Base-by-base conservation (phyloP, 2,329 filamentous ascomycete species). In the Raffaelea ambrosiae region DNA sequence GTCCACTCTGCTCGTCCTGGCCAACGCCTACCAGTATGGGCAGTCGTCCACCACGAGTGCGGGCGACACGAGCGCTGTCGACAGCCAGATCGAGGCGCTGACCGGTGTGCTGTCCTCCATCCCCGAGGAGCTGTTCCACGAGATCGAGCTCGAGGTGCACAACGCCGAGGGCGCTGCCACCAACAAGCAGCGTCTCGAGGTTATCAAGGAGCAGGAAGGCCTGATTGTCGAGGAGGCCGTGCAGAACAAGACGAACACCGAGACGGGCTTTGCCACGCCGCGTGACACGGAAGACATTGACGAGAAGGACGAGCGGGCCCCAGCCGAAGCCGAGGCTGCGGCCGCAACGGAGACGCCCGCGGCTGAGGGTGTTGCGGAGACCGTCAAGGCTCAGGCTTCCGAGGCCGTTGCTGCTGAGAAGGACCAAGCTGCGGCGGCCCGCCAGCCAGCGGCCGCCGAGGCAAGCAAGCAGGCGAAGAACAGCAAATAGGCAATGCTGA, bases 101-200 rank as follows among this genome's bases (percentile, higher is more conserved):
- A 88, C 90, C 51, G 87, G 89, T 48, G 93, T 98, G 5, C 74
- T 98, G 38, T 94, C 88, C 38, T 90, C 86, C 51, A 97, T 98
- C 53, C 93, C 93, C 3, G 93, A 98, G 67, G 93, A 98, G 66
- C 77, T 98, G 38, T 98, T 94, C 86, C 93, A 98, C 74, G 93
- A 98, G 73, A 96, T 98, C 54, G 93, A 97, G 69, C 84, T 98
- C 29, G 93, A 98, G 71, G 89, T 98, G 10, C 88, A 96, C 75
- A 95, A 84, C 52, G 90, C 91, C 43, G 93, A 98, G 70, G 93
- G 93, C 52, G 91, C 90, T 11, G 93, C 93, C 21, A 98, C 93
- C 55, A 98, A 98, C 79, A 96, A 94, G 77, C 93, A 97, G 74
- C 86, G 93, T 64, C 84, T 98, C 39, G 93, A 98, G 72, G 93